These are phyloP conservation scores for Fusarium albosuccineum DNA, from an alignment of 2,329 filamentous ascomycete species.

Conservation along the genomic window DNA sequence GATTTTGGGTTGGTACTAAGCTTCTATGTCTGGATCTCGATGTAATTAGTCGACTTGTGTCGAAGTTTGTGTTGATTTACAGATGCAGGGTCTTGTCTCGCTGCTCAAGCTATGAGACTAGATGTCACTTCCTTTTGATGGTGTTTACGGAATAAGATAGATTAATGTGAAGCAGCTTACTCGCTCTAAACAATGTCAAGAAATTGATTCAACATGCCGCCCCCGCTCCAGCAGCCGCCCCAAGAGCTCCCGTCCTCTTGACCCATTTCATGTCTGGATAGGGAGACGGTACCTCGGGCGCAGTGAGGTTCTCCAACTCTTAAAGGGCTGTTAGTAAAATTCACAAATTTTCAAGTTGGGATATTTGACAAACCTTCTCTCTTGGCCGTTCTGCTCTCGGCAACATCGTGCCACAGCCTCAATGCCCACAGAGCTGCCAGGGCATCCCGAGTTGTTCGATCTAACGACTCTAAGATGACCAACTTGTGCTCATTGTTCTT, in stretches of 20 bases:
- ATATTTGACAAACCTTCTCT: background rate
- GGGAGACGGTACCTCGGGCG: rapidly evolving
- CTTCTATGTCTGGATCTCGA: too few relatives aligned
- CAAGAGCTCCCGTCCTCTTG: background rate
- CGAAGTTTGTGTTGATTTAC: too few relatives aligned
- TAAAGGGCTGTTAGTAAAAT: background rate
- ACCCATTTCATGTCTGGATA: background rate
- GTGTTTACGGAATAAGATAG: too few relatives aligned
- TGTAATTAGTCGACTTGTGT: too few relatives aligned
- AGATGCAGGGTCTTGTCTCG: too few relatives aligned
- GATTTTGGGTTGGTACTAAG: too few relatives aligned
- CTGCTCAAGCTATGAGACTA: too few relatives aligned
- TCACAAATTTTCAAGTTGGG: rapidly evolving
- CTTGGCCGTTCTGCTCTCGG: background rate
- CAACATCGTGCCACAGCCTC: slow-evolving; percentile 28
- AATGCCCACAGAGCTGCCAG: slow-evolving; percentile 29
- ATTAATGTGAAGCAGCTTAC: too few relatives aligned
- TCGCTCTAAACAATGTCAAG: too few relatives aligned
- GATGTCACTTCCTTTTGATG: too few relatives aligned
- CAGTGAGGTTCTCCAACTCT: background rate
- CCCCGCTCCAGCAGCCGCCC: background rate
- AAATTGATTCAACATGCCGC: background rate
- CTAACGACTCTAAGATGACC: background rate
- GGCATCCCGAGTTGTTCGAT: background rate
- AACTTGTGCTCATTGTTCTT: background rate